These are phyloP conservation scores for Carex myosuroides DNA, from an alignment of 176 grass and related monocot species.

Conservation along the genomic window DNA sequence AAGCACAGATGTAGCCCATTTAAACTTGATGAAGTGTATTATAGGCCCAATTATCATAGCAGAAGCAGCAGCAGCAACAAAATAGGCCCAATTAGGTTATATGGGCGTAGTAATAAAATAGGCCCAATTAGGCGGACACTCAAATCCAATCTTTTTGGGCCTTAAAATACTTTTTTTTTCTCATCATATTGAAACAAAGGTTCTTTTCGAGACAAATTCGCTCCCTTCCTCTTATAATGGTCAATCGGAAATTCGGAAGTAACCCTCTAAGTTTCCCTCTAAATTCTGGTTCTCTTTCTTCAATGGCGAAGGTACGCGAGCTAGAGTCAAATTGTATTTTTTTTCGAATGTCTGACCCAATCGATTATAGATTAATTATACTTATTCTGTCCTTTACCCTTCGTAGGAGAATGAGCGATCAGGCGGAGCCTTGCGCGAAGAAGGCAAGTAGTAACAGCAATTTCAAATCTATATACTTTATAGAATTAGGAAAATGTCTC, in stretches of 20 bases:
- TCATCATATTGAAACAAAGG: background rate
- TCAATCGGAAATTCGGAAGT: background rate
- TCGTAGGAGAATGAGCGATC: constrained; percentile 34
- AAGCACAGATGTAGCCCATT: background rate
- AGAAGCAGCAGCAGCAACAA: background rate
- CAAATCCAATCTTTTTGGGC: background rate
- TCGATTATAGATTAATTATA: background rate
- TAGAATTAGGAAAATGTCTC: background rate
- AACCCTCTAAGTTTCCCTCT: background rate
- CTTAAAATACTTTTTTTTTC: background rate
- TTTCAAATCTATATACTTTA: background rate
- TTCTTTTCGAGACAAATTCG: background rate
- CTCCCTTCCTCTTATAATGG: background rate
- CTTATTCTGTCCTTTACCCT: background rate
- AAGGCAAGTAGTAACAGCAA: constrained; percentile 15
- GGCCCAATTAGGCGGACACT: background rate
- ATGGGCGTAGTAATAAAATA: background rate
- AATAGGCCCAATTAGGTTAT: no score
- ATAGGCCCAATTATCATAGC: background rate
- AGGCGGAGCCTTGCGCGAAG: constrained; percentile 22
- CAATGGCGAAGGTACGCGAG: background rate
- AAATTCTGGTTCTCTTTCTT: background rate
- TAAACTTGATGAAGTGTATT: background rate
- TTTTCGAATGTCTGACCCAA: background rate
- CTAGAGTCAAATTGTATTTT: background rate